phyloP scores from a whole-genome alignment of 2,329 filamentous ascomycete species.

The Celoporthe dispersa region DNA sequence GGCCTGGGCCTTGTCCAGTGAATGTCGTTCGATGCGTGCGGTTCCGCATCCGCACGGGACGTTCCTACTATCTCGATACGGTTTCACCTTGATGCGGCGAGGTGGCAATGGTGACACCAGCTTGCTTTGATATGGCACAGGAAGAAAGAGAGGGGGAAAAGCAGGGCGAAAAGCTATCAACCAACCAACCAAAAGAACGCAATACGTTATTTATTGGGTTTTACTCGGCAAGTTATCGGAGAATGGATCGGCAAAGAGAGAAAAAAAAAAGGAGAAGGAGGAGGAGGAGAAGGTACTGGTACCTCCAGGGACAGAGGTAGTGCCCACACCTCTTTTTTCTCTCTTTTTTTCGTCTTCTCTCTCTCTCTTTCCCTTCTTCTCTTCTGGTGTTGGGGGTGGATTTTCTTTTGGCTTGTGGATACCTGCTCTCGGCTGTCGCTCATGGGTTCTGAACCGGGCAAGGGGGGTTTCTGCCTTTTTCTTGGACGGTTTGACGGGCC shows the following conservation, averaged over 20 bases:
- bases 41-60: background rate
- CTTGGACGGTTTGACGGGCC: background rate
- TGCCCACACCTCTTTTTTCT: background rate
- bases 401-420: background rate
- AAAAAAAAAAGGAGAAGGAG: background rate
- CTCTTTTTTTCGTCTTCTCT: background rate
- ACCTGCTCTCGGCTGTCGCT: slow-evolving; percentile 5
- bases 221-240: background rate
- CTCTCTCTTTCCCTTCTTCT: too few species aligned
- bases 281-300: background rate
- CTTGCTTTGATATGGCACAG: background rate
- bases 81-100: slow-evolving; percentile 22
- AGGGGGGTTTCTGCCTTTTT: background rate
- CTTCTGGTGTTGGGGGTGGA: background rate
- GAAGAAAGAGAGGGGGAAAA: background rate
- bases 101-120: background rate
- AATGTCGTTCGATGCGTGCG: background rate
- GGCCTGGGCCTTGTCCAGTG: background rate
- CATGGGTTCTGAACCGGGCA: background rate
- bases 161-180: background rate
- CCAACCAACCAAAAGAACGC: background rate
- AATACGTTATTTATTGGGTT: background rate
- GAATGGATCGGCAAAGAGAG: background rate
- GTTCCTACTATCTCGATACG: slow-evolving; percentile 25
- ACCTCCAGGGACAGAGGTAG: background rate